Evolutionary conservation across 768 basidiomycete genomes (phyloP).

Genomic region (Auricularia auricula-judae): DNA sequence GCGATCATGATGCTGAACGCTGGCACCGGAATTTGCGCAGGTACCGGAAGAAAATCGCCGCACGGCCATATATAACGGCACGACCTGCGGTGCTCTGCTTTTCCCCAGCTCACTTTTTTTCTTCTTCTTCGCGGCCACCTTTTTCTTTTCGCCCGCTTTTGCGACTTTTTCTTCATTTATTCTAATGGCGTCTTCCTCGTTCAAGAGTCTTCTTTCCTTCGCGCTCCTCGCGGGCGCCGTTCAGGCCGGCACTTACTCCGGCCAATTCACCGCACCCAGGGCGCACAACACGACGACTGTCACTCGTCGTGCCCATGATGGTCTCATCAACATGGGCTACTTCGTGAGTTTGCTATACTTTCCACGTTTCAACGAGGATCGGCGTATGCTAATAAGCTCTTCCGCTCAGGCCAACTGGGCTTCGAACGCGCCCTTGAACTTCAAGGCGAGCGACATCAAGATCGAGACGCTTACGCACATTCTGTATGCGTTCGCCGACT

Average conservation of each 20-base stretch:
- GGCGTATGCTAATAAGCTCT: neutral
- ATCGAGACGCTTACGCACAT: slow-evolving; percentile 18
- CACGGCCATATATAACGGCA: neutral
- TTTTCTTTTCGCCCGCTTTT: neutral
- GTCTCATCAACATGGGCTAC: neutral
- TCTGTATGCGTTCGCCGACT: slow-evolving; percentile 27
- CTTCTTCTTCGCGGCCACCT: neutral
- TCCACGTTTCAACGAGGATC: neutral
- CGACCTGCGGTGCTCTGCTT: neutral
- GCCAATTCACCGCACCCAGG: neutral
- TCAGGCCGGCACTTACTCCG: neutral
- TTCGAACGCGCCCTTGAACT: neutral
- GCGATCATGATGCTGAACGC: too few species aligned
- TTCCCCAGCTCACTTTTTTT: neutral
- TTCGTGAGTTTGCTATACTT: neutral
- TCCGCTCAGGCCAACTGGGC: neutral
- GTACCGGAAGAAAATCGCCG: neutral
- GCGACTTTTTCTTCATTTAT: neutral
- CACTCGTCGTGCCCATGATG: neutral
- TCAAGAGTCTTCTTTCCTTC: neutral
- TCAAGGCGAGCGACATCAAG: slow-evolving; percentile 13
- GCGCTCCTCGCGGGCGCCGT: neutral
- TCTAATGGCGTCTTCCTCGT: neutral
- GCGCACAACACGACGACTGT: neutral
- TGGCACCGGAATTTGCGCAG: too few species aligned